Conservation (phyloP, 306 rosid species). For the Corylus heterophylla region DNA sequence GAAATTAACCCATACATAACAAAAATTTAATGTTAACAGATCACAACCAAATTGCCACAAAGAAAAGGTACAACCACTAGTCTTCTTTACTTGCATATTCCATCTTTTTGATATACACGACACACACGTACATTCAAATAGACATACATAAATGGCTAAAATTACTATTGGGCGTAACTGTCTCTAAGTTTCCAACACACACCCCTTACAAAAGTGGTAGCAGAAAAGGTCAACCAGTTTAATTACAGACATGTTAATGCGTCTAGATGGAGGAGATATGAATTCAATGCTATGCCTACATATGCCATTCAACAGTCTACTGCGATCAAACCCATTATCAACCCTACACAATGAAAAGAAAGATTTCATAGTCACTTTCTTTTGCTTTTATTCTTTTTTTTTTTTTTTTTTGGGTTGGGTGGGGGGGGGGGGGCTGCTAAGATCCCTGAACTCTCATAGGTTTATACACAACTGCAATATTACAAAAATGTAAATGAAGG, state of each 20-base stretch:
- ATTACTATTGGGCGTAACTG: not conserved
- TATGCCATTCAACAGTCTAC: not conserved
- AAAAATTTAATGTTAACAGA: conserved; percentile 1
- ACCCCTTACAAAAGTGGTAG: not conserved
- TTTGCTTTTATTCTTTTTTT: no score
- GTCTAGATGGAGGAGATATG: not conserved
- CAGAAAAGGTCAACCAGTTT: not conserved
- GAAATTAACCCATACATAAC: not conserved
- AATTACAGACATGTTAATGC: not conserved
- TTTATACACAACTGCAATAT: not conserved
- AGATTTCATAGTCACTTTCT: no score
- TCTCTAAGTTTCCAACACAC: not conserved
- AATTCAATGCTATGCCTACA: not conserved
- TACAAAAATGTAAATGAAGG: not conserved
- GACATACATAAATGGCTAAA: not conserved
- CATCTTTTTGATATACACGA: not conserved
- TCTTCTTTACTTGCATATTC: not conserved
- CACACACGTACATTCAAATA: no score
- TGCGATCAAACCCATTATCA: not conserved
- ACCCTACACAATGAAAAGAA: not conserved
- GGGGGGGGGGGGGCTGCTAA: no score
- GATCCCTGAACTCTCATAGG: not conserved
- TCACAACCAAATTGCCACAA: not conserved
- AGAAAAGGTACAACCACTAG: not conserved
- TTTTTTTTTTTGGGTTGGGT: no score